A percentile compares a stretch with the other conserved stretches of the same genome.
Conservation (phyloP, 2,329 filamentous ascomycete genomes). For the Pestalotiopsis sp. region DNA sequence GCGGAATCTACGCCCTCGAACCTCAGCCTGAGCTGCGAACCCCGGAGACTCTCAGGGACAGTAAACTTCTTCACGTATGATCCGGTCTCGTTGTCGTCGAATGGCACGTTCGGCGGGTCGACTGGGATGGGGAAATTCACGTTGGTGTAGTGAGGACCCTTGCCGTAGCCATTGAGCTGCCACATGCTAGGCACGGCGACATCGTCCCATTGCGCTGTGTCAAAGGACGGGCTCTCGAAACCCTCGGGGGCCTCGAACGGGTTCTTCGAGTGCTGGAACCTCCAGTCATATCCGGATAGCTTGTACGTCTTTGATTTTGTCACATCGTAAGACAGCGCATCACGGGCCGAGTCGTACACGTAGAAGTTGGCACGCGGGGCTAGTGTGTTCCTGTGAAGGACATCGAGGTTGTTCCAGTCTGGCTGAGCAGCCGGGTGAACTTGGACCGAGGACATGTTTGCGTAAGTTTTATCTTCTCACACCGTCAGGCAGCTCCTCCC, state of each 20-base stretch:
- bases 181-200: conserved; percentile 70
- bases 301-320: conserved; percentile 35
- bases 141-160: conserved; percentile 71
- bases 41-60: conserved; percentile 39
- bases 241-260: conserved; percentile 39
- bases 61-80: conserved; percentile 54
- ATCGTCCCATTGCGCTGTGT: conserved; percentile 44
- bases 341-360: conserved; percentile 47
- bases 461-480: not conserved
- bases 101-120: conserved; percentile 59
- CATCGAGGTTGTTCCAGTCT: conserved; percentile 62
- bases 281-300: conserved; percentile 51
- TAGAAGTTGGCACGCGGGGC: conserved; percentile 58
- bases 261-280: conserved; percentile 43
- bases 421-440: conserved; percentile 33
- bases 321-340: conserved; percentile 47
- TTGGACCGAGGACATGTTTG: conserved; percentile 20
- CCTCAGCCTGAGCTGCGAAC: conserved; percentile 54
- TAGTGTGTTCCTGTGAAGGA: conserved; percentile 60
- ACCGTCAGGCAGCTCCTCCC: not conserved
- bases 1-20: conserved; percentile 67
- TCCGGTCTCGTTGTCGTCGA: conserved; percentile 56
- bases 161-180: conserved; percentile 70
- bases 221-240: conserved; percentile 31
- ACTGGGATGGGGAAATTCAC: conserved; percentile 68